phyloP scores from a whole-genome alignment of 2,329 filamentous ascomycete genomes.

The Trichoderma sp. region DNA sequence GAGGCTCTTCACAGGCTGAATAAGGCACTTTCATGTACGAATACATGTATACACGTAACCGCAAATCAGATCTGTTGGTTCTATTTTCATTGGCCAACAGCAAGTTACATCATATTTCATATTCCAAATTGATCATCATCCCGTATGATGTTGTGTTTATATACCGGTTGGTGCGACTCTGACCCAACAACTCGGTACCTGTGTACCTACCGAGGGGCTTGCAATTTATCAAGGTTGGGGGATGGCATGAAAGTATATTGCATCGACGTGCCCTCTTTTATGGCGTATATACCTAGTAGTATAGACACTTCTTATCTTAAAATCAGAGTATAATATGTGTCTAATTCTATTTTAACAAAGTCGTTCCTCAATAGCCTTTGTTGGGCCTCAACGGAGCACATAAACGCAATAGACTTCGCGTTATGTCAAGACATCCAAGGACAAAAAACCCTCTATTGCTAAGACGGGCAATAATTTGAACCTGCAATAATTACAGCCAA shows the following conservation, averaged over 20 bases:
- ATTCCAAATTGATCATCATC: neutral
- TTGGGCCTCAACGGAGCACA: neutral
- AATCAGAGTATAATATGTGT: neutral
- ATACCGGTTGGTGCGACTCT: neutral
- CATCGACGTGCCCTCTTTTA: neutral
- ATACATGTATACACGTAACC: neutral
- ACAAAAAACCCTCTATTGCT: neutral
- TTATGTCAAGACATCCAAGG: neutral
- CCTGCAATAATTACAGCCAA: neutral
- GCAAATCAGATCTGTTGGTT: neutral
- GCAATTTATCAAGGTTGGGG: neutral
- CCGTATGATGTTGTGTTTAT: neutral
- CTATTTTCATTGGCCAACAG: neutral
- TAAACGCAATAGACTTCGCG: neutral
- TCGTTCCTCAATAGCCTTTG: neutral
- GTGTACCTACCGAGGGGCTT: neutral
- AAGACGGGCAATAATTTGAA: neutral
- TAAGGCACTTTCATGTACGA: neutral
- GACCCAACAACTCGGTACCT: neutral
- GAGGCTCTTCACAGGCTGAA: neutral
- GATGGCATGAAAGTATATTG: neutral
- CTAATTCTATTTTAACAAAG: neutral
- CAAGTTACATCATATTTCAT: neutral
- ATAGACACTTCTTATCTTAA: neutral
- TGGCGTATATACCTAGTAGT: neutral